A percentile compares a stretch with the other conserved stretches of the same genome.
Conservation (phyloP, 2,329 filamentous ascomycete species). For the Penicillium polonicum region DNA sequence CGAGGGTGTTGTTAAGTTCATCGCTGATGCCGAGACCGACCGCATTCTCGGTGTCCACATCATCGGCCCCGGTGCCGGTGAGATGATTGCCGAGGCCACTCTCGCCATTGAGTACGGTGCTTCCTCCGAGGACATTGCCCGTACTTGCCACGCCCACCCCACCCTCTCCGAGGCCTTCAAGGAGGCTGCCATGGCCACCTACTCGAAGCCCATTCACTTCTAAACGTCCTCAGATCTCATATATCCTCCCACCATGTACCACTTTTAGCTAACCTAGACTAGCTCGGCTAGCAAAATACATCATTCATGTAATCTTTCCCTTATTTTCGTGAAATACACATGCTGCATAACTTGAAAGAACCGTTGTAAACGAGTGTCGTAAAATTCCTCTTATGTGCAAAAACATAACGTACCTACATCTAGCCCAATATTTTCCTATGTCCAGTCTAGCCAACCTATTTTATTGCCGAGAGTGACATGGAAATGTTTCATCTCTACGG, state of each 20-base stretch:
- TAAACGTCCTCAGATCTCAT: slow-evolving; percentile 48
- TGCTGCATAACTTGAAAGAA: not conserved
- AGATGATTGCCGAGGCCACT: slow-evolving; percentile 98
- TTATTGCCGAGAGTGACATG: too few species aligned
- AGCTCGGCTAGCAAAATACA: slow-evolving; percentile 38
- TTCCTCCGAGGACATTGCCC: slow-evolving; percentile 87
- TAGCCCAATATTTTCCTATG: too few species aligned
- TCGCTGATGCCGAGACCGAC: slow-evolving; percentile 94
- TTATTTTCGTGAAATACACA: slow-evolving; percentile 18
- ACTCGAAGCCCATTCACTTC: slow-evolving; percentile 93
- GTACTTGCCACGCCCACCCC: slow-evolving; percentile 95
- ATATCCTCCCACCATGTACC: slow-evolving; percentile 27
- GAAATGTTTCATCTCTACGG: too few species aligned
- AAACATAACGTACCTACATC: too few species aligned
- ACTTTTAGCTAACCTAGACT: slow-evolving; percentile 34
- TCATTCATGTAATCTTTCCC: slow-evolving; percentile 35
- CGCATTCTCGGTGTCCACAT: slow-evolving; percentile 95
- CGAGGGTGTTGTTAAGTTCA: slow-evolving; percentile 95
- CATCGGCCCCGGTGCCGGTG: slow-evolving; percentile 89
- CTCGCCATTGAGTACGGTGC: slow-evolving; percentile 96
- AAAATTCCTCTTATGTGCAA: not conserved
- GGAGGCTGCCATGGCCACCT: slow-evolving; percentile 97
- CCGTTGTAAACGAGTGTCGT: not conserved
- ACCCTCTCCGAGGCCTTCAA: slow-evolving; percentile 98
- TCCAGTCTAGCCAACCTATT: too few species aligned